phyloP scores from a whole-genome alignment of 1,284 basidiomycete genomes.

The Microbotryomycetes sp. region DNA sequence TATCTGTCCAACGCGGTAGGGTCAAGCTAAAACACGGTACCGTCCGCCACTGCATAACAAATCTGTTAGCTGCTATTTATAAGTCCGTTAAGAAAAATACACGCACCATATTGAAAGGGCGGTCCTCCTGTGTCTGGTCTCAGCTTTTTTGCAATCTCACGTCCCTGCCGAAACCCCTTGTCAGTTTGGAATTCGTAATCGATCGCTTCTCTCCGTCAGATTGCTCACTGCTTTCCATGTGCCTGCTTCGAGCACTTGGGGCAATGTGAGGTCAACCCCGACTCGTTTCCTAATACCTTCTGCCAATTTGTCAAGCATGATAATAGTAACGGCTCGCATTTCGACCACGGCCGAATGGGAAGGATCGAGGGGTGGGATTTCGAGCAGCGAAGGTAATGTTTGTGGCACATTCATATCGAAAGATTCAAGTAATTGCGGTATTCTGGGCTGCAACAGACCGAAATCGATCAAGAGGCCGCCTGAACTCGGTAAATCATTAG shows the following conservation, averaged over 20 bases:
- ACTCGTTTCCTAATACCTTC: conserved; percentile 60
- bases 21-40: conserved; percentile 63
- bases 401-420: conserved; percentile 40
- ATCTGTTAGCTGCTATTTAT: conserved; percentile 1
- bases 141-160: conserved; percentile 77
- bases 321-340: conserved; percentile 90
- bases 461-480: conserved; percentile 83
- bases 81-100: neutral
- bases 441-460: conserved; percentile 62
- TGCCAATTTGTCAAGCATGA: conserved; percentile 77
- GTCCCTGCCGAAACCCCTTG: conserved; percentile 56
- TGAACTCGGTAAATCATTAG: conserved; percentile 42
- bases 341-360: conserved; percentile 87
- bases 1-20: too few species aligned
- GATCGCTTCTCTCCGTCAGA: conserved; percentile 60
- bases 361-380: conserved; percentile 58
- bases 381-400: conserved; percentile 47
- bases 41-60: conserved; percentile 65
- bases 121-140: conserved; percentile 65
- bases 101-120: conserved; percentile 54
- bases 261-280: conserved; percentile 55
- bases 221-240: conserved; percentile 79
- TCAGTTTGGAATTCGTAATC: conserved; percentile 67
- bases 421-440: conserved; percentile 38
- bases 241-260: conserved; percentile 85